Conservation (phyloP, 1,284 basidiomycete genomes). For the Crepidotus sp. region DNA sequence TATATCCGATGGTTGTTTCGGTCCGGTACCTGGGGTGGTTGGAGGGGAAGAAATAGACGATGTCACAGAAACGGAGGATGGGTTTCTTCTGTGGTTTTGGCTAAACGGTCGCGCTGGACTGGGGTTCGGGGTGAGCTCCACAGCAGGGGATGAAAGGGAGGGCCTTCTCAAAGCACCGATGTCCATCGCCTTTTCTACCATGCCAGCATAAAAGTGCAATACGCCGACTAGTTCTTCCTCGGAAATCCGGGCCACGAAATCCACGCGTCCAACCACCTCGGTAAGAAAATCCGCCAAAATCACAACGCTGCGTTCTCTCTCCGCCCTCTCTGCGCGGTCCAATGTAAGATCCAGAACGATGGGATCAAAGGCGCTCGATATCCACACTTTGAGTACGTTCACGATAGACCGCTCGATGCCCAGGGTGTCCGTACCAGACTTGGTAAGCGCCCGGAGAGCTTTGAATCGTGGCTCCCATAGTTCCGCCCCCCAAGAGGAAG, state of each 20-base stretch:
- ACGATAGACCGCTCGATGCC: conserved; percentile 56
- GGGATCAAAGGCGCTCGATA: conserved; percentile 51
- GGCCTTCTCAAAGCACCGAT: conserved; percentile 23
- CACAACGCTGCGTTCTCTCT: conserved; percentile 55
- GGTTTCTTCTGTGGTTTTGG: conserved; percentile 18
- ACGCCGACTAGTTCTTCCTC: conserved; percentile 46
- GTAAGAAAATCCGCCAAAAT: conserved; percentile 49
- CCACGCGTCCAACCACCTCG: conserved; percentile 37
- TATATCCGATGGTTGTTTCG: conserved; percentile 47
- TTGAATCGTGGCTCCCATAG: conserved; percentile 63
- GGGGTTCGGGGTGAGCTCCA: conserved; percentile 22
- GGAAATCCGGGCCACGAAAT: conserved; percentile 48
- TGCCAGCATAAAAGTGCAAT: conserved; percentile 46
- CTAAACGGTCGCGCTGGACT: conserved; percentile 15
- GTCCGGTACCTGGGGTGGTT: conserved; percentile 23
- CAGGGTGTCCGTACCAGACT: conserved; percentile 46
- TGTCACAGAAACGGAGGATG: conserved; percentile 24
- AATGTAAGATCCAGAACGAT: conserved; percentile 31
- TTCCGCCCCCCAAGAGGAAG: conserved; percentile 46
- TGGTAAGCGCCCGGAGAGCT: conserved; percentile 53
- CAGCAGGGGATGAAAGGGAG: conserved; percentile 20
- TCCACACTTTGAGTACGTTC: conserved; percentile 51
- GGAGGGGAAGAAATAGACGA: conserved; percentile 22
- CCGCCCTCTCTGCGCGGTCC: conserved; percentile 37
- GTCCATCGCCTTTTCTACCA: conserved; percentile 48